A percentile compares a stretch with the other conserved stretches of the same genome.
Conservation (phyloP, 148 eudicot species). For the Polygonum aviculare region DNA sequence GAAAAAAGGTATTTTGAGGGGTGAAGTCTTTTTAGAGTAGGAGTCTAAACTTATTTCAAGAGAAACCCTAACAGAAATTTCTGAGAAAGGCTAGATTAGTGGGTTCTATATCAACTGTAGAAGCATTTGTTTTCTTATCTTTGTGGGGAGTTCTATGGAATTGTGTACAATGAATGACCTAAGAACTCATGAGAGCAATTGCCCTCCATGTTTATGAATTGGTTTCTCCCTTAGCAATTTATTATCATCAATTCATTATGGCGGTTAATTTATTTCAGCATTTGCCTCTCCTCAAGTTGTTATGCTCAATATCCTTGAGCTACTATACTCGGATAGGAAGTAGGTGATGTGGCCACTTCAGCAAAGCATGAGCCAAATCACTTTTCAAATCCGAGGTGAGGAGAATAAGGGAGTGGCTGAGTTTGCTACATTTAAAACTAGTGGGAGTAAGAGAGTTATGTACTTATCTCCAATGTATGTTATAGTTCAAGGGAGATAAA, state of each 20-base stretch:
- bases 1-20: not conserved
- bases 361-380: slow-evolving; percentile 9
- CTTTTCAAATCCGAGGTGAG: slow-evolving; percentile 3
- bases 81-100: not conserved
- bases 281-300: slow-evolving; percentile 1
- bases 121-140: not conserved
- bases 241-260: not conserved
- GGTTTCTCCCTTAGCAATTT: not conserved
- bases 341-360: slow-evolving; percentile 2
- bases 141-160: not conserved
- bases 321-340: not conserved
- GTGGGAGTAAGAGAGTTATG: not conserved
- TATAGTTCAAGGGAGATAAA: not conserved
- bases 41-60: not conserved
- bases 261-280: not conserved
- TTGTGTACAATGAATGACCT: not conserved
- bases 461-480: not conserved
- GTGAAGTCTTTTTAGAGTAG: not conserved
- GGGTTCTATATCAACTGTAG: not conserved
- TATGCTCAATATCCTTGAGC: not conserved
- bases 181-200: not conserved
- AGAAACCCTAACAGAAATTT: not conserved
- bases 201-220: not conserved
- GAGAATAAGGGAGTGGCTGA: not conserved
- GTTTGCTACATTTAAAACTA: not conserved